phyloP scores from a whole-genome alignment of 2,329 filamentous ascomycete genomes.

The Diaporthe velutina region DNA sequence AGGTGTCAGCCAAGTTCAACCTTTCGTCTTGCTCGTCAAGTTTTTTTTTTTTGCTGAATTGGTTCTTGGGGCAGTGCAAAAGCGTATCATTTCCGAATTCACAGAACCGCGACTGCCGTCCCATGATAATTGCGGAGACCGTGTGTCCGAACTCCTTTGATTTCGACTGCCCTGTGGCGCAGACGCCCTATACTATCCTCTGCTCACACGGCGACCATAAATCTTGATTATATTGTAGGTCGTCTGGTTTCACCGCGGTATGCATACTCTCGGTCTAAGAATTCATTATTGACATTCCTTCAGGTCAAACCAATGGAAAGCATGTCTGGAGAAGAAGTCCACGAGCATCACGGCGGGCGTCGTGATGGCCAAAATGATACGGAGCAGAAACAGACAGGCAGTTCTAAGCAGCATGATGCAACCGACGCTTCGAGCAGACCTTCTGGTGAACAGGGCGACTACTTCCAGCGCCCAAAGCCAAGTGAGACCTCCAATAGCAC shows the following conservation, averaged over 20 bases:
- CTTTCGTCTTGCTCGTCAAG: no score
- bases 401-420: background rate
- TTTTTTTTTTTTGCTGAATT: background rate
- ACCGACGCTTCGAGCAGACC: background rate
- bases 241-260: no score
- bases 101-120: background rate
- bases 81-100: background rate
- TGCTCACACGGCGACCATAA: background rate
- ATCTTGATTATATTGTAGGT: background rate
- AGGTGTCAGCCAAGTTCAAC: background rate
- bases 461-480: background rate
- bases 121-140: background rate
- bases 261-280: background rate
- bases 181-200: background rate
- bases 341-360: background rate
- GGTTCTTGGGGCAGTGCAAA: background rate
- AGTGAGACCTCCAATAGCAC: background rate
- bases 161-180: no score
- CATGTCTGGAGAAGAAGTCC: slow-evolving; percentile 7
- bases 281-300: background rate
- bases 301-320: background rate
- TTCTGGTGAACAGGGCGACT: background rate
- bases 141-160: no score
- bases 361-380: background rate
- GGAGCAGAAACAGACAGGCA: background rate